These are phyloP conservation scores for Alternaria ventricosa DNA, from an alignment of 2,329 filamentous ascomycete species.

Conservation along the genomic window DNA sequence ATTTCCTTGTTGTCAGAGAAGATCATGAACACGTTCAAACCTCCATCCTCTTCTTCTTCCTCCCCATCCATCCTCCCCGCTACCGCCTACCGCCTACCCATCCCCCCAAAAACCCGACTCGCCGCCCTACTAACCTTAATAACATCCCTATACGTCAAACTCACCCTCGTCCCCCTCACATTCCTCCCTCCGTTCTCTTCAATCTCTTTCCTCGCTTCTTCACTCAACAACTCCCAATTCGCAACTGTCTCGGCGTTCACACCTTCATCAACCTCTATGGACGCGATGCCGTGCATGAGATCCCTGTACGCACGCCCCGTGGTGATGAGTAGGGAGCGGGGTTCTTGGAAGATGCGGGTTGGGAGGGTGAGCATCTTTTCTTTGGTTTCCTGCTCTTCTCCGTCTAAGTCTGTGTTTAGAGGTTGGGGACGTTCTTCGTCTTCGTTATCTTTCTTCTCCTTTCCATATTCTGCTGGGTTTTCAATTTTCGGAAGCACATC, in stretches of 20 bases:
- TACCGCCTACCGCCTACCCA: slow-evolving; percentile 3
- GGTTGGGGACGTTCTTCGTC: too few relatives aligned
- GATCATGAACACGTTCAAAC: background rate
- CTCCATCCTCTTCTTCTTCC: background rate
- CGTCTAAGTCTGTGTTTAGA: too few relatives aligned
- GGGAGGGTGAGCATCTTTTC: slow-evolving; percentile 26
- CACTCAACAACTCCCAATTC: slow-evolving; percentile 74
- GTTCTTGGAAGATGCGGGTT: slow-evolving; percentile 77
- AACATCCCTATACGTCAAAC: slow-evolving; percentile 87
- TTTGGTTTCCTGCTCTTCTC: background rate
- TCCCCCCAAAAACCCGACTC: slow-evolving; percentile 38
- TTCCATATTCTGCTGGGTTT: too few relatives aligned
- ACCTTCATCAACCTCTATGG: slow-evolving; percentile 68
- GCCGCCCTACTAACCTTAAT: slow-evolving; percentile 53
- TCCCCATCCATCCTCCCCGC: background rate
- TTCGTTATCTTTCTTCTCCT: too few relatives aligned
- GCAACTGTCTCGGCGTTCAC: slow-evolving; percentile 64
- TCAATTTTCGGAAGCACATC: too few relatives aligned
- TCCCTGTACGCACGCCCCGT: slow-evolving; percentile 71
- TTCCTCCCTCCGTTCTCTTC: slow-evolving; percentile 60
- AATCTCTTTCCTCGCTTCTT: slow-evolving; percentile 45
- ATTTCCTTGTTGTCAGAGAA: background rate
- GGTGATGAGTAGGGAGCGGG: slow-evolving; percentile 78
- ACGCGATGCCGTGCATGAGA: slow-evolving; percentile 76
- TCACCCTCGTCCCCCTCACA: slow-evolving; percentile 67